Conservation (phyloP, 352 stramenopile genomes). For the Pythium sp. region DNA sequence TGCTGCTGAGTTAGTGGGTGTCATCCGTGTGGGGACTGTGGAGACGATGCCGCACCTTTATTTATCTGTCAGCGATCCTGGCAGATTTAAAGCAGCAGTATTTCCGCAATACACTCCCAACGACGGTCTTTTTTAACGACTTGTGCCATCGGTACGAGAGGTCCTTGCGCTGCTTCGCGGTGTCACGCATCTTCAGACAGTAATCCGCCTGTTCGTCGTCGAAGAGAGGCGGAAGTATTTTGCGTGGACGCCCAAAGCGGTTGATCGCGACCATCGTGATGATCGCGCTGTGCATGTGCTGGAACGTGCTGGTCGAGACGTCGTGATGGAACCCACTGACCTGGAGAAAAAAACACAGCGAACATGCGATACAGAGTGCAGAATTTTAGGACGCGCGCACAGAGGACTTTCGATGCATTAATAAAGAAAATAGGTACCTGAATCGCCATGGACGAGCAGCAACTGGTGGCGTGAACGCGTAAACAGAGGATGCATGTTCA, state of each 20-base stretch:
- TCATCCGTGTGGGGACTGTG: too few relatives aligned
- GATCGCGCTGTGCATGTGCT: slow-evolving; percentile 57
- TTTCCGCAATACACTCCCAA: too few relatives aligned
- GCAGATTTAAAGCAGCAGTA: too few relatives aligned
- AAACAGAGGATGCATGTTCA: neutral
- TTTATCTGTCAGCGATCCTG: too few relatives aligned
- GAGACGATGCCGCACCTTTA: too few relatives aligned
- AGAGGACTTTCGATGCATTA: too few relatives aligned
- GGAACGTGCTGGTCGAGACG: slow-evolving; percentile 27
- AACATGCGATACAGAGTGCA: too few relatives aligned
- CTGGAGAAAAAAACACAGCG: slow-evolving; percentile 19
- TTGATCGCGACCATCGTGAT: slow-evolving; percentile 70
- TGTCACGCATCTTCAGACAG: slow-evolving; percentile 43
- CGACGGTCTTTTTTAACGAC: too few relatives aligned
- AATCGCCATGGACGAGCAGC: neutral
- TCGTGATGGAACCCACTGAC: slow-evolving; percentile 52
- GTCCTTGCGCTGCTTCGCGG: slow-evolving; percentile 35
- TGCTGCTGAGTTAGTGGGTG: too few relatives aligned
- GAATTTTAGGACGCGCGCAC: too few relatives aligned
- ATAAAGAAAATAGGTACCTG: too few relatives aligned
- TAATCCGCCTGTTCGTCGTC: slow-evolving; percentile 36
- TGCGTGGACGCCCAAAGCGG: slow-evolving; percentile 37
- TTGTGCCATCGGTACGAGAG: slow-evolving; percentile 37
- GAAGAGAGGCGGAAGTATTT: slow-evolving; percentile 41
- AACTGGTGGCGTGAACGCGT: slow-evolving; percentile 21